Evolutionary conservation across 345 rosid genomes (phyloP).

Genomic region (Linum trigynum): DNA sequence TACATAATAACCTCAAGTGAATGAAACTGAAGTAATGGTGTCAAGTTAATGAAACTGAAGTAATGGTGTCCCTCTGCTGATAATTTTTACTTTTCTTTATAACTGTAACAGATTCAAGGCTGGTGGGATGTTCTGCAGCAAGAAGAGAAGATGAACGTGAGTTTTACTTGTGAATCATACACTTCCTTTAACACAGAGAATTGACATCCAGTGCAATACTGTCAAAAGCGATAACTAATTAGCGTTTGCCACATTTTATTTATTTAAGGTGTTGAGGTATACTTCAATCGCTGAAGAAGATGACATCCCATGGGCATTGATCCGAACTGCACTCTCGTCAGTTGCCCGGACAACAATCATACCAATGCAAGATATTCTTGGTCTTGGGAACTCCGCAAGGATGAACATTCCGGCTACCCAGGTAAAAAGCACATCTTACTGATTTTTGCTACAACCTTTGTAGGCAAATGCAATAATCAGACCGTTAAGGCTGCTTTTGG

Average conservation of each 20-base stretch:
- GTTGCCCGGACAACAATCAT: slow-evolving; percentile 65
- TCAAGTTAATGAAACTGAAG: background rate
- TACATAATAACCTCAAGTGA: background rate
- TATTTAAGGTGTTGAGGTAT: slow-evolving; percentile 52
- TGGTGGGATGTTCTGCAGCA: slow-evolving; percentile 70
- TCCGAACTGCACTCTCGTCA: slow-evolving; percentile 58
- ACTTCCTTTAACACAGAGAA: background rate
- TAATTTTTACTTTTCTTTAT: background rate
- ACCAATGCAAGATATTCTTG: slow-evolving; percentile 87
- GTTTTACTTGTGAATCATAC: slow-evolving; percentile 15
- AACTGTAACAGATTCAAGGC: slow-evolving; percentile 44
- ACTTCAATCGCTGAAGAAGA: slow-evolving; percentile 45
- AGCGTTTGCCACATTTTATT: background rate
- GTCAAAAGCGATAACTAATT: background rate
- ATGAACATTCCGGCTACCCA: slow-evolving; percentile 87
- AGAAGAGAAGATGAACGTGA: slow-evolving; percentile 63
- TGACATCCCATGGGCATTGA: slow-evolving; percentile 54
- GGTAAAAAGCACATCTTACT: slow-evolving; percentile 28
- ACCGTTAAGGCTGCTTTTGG: too few relatives aligned
- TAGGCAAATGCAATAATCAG: too few relatives aligned
- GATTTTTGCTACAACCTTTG: too few relatives aligned
- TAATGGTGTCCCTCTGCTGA: background rate
- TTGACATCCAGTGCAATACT: background rate
- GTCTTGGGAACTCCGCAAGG: slow-evolving; percentile 70
- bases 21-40: background rate